Percentiles rank a stretch among this genome's conserved stretches.
Conservation (phyloP, 768 basidiomycete genomes). For the Boletus edulis region DNA sequence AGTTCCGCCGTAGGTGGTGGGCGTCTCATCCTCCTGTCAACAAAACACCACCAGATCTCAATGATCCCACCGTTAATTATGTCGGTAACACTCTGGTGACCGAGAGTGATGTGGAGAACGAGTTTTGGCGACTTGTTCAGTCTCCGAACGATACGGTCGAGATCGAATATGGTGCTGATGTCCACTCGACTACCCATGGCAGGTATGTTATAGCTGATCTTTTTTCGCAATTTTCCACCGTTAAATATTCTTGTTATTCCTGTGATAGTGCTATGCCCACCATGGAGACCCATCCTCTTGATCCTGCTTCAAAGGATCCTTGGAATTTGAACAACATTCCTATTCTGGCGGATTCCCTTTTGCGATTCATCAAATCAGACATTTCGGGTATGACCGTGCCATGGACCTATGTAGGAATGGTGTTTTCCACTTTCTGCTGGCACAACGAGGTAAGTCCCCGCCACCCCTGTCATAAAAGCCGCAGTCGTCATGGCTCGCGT, state of each 20-base stretch:
- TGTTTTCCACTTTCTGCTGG: slow-evolving; percentile 99
- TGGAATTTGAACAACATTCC: slow-evolving; percentile 99
- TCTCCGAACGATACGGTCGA: slow-evolving; percentile 89
- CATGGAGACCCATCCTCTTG: slow-evolving; percentile 86
- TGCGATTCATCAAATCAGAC: slow-evolving; percentile 97
- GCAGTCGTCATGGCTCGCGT: slow-evolving; percentile 23
- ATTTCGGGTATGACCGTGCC: slow-evolving; percentile 99
- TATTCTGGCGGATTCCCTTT: slow-evolving; percentile 85
- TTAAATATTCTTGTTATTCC: slow-evolving; percentile 19
- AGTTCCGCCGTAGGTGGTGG: slow-evolving; percentile 91
- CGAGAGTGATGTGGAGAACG: slow-evolving; percentile 89
- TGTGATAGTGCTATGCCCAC: slow-evolving; percentile 85
- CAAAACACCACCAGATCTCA: slow-evolving; percentile 30
- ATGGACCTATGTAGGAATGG: slow-evolving; percentile 99
- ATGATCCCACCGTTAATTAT: slow-evolving; percentile 52
- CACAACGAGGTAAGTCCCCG: slow-evolving; percentile 80
- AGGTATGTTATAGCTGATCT: slow-evolving; percentile 55
- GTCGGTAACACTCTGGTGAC: slow-evolving; percentile 66
- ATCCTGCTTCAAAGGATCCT: slow-evolving; percentile 83
- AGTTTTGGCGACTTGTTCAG: slow-evolving; percentile 97
- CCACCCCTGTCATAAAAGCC: slow-evolving; percentile 15
- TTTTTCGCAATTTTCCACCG: slow-evolving; percentile 25
- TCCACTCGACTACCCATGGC: slow-evolving; percentile 96
- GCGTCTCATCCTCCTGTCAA: slow-evolving; percentile 62
- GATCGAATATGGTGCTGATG: slow-evolving; percentile 98